Evolutionary conservation across 2,329 filamentous ascomycete species (phyloP), one percentile per base, ranked within the genome.

Genomic region (Cytospora leucostoma): DNA sequence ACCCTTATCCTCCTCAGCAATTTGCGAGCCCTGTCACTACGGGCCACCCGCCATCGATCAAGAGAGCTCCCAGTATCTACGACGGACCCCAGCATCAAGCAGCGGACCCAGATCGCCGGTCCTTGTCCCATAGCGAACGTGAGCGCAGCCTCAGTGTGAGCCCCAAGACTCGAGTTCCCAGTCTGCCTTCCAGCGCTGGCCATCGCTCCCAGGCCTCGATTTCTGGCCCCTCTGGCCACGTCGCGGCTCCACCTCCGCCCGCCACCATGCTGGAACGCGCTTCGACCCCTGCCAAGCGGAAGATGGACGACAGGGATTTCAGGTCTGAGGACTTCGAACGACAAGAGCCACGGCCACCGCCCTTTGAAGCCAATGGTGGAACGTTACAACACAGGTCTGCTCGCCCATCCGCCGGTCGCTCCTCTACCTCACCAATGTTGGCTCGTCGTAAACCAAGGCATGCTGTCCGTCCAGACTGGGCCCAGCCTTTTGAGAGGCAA

Each of bases 121-220:
- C 82, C 51, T 78, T 82, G 63, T 82, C 83, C 51, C 80, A 82
- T 56, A 82, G 82, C 67, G 88, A 92, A 61, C 84, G 89, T 70
- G 90, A 91, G 66, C 80, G 84, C 56, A 91, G 88, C 72, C 74
- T 89, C 59, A 93, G 90, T 71, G 86, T 94, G 57, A 94, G 90
- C 73, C 91, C 92, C 35, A 93, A 92, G 76, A 92, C 90, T 40
- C 81, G 84, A 67, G 78, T 88, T 17, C 77, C 81, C 47, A 85
- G 82, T 68, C 71, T 85, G 44, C 78, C 78, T 63, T 81, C 75
- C 71, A 80, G 74, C 69, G 70, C 76, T 52, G 77, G 78, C 38
- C 70, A 68, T n/a, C 70, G 68, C 11, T 66, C 64, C 32, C 64
- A 64, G 44, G 51, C 64, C 40, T 66, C 67, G 34, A 67, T 67